These are phyloP conservation scores for Peltaster fructicola DNA, from an alignment of 2,329 filamentous ascomycete genomes.

Conservation along the genomic window DNA sequence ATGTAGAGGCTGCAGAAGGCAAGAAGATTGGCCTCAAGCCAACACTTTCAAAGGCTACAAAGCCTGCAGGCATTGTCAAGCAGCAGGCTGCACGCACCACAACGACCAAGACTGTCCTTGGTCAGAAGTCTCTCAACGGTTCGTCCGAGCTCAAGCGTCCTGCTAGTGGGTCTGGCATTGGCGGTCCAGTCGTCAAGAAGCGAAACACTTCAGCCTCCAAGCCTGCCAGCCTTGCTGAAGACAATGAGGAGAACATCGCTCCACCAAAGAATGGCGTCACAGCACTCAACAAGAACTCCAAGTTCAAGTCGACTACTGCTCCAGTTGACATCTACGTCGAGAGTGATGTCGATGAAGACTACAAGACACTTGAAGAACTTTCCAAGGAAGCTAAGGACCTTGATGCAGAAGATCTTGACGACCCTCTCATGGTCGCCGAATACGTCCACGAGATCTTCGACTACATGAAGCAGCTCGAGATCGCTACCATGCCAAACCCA, in stretches of 20 bases:
- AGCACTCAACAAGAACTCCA: slow-evolving; percentile 29
- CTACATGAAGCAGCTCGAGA: slow-evolving; percentile 76
- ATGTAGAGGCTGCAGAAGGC: slow-evolving; percentile 39
- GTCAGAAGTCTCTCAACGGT: slow-evolving; percentile 53
- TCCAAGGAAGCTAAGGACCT: slow-evolving; percentile 41
- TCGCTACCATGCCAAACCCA: slow-evolving; percentile 65
- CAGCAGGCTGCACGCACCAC: slow-evolving; percentile 31
- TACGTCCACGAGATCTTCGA: slow-evolving; percentile 97
- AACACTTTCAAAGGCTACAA: slow-evolving; percentile 59
- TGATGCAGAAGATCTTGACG: slow-evolving; percentile 74
- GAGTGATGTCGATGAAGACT: slow-evolving; percentile 19
- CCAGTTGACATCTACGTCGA: slow-evolving; percentile 15
- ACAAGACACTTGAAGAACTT: slow-evolving; percentile 19
- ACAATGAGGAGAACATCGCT: slow-evolving; percentile 41
- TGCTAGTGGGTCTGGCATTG: slow-evolving; percentile 52
- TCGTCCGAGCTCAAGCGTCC: slow-evolving; percentile 50
- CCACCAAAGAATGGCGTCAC: slow-evolving; percentile 36
- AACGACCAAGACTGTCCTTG: slow-evolving; percentile 41
- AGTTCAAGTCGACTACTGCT: slow-evolving; percentile 15
- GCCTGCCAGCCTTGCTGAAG: slow-evolving; percentile 25
- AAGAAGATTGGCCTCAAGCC: slow-evolving; percentile 38
- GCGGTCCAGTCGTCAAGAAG: slow-evolving; percentile 51
- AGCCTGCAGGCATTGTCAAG: slow-evolving; percentile 72
- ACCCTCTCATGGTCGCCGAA: slow-evolving; percentile 94
- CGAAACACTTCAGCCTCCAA: slow-evolving; percentile 38